phyloP scores from a whole-genome alignment of 1,139 yeast species.

The Zhuliangozyma parablackwelliae region DNA sequence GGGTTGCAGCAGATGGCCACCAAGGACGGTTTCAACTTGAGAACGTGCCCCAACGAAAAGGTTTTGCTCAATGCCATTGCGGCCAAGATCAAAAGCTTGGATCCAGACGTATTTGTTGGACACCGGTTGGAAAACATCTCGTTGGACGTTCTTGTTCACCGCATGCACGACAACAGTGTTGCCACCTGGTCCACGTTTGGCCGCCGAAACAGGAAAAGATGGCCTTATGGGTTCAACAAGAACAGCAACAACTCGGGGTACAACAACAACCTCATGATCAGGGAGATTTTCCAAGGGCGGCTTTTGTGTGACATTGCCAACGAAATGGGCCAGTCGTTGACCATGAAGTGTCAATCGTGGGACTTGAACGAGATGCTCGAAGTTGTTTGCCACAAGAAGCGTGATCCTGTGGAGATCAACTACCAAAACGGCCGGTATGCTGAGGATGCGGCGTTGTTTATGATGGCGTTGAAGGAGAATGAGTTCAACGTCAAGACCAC shows the following conservation, averaged over 20 bases:
- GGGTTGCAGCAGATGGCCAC: slow-evolving; percentile 62
- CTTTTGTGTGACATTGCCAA: slow-evolving; percentile 89
- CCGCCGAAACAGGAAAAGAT: slow-evolving; percentile 65
- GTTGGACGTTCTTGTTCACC: slow-evolving; percentile 73
- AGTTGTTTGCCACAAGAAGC: slow-evolving; percentile 61
- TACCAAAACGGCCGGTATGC: slow-evolving; percentile 60
- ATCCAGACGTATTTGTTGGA: slow-evolving; percentile 90
- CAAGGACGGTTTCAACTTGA: slow-evolving; percentile 43
- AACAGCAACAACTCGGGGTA: slow-evolving; percentile 43
- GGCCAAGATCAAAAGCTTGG: slow-evolving; percentile 64
- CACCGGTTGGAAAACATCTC: slow-evolving; percentile 79
- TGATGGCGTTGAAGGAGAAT: slow-evolving; percentile 71
- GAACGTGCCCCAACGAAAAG: slow-evolving; percentile 68
- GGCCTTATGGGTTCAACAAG: slow-evolving; percentile 63
- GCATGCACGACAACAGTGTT: slow-evolving; percentile 72
- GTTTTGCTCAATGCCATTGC: slow-evolving; percentile 69
- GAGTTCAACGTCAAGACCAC: slow-evolving; percentile 64
- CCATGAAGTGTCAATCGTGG: slow-evolving; percentile 95
- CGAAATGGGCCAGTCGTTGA: slow-evolving; percentile 91
- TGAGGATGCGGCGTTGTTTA: slow-evolving; percentile 62
- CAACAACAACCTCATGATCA: slow-evolving; percentile 49
- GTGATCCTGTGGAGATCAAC: slow-evolving; percentile 67
- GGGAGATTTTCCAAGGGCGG: slow-evolving; percentile 81
- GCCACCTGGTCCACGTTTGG: slow-evolving; percentile 83
- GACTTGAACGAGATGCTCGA: slow-evolving; percentile 88